phyloP scores from a whole-genome alignment of 352 stramenopile genomes.

The Phytophthora palmivora region DNA sequence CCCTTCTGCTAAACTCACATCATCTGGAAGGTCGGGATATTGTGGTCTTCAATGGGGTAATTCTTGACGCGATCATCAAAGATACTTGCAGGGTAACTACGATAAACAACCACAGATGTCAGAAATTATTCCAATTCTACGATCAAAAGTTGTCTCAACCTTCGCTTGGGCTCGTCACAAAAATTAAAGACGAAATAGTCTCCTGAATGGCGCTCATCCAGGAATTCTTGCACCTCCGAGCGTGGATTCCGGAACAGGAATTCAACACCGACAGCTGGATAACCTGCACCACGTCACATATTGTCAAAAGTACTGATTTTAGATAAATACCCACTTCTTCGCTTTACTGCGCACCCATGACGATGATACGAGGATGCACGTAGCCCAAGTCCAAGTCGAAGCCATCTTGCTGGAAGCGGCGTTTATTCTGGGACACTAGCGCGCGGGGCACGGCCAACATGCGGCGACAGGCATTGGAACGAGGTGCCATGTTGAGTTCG shows the following conservation, averaged over 20 bases:
- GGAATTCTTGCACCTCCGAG: constrained; percentile 58
- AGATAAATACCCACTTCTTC: constrained; percentile 5
- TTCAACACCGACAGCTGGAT: constrained; percentile 63
- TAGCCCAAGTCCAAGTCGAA: constrained; percentile 81
- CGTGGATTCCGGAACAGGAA: constrained; percentile 69
- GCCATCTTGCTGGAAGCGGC: constrained; percentile 60
- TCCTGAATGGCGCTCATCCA: constrained; percentile 55
- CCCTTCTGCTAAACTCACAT: constrained; percentile 41
- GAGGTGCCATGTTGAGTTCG: constrained; percentile 28
- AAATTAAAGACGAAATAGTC: constrained; percentile 86
- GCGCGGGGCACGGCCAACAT: constrained; percentile 61
- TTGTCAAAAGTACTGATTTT: constrained; percentile 4
- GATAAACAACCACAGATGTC: neutral
- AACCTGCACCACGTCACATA: constrained; percentile 47
- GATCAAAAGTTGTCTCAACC: constrained; percentile 25
- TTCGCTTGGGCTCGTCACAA: constrained; percentile 59
- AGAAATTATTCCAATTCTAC: neutral
- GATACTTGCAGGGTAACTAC: constrained; percentile 57
- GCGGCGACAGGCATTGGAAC: constrained; percentile 32
- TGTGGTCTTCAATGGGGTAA: constrained; percentile 80
- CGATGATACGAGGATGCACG: constrained; percentile 74
- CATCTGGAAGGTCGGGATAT: constrained; percentile 71
- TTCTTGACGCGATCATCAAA: constrained; percentile 58
- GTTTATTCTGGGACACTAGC: constrained; percentile 85
- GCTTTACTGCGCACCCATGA: constrained; percentile 63